Conservation (phyloP, 192 early-diverging fungal species). For the Phlyctochytrium planicorne region DNA sequence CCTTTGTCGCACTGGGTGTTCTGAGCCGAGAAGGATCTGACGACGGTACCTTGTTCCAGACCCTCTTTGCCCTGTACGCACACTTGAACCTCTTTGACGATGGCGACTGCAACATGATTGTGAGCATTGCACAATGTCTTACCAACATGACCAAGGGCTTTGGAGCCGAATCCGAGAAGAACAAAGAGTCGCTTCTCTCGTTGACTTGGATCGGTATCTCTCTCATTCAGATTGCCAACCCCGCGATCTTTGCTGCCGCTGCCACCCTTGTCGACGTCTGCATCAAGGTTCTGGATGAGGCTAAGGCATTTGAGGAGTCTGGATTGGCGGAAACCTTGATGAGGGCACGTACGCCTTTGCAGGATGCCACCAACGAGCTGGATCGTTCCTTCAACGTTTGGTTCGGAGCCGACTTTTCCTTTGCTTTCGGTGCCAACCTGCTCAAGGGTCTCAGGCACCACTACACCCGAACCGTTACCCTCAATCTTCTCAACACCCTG, state of each 20-base stretch:
- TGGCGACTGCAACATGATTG: constrained; percentile 72
- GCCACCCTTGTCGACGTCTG: constrained; percentile 69
- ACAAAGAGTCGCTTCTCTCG: constrained; percentile 23
- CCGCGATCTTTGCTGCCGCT: constrained; percentile 75
- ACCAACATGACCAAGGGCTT: constrained; percentile 84
- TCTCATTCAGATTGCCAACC: constrained; percentile 82
- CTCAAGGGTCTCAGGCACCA: constrained; percentile 81
- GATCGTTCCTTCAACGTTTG: constrained; percentile 75
- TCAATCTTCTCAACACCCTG: constrained; percentile 67
- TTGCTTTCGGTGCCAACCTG: constrained; percentile 77
- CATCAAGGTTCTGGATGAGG: constrained; percentile 71
- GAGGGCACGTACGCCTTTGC: constrained; percentile 67
- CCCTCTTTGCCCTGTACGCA: constrained; percentile 82
- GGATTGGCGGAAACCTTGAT: constrained; percentile 73
- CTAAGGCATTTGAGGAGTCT: constrained; percentile 65
- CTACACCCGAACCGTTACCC: constrained; percentile 70
- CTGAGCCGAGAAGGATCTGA: constrained; percentile 88
- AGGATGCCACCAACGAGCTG: constrained; percentile 67
- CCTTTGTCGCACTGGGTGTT: constrained; percentile 87
- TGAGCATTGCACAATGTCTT: constrained; percentile 85
- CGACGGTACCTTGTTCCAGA: constrained; percentile 92
- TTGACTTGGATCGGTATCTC: constrained; percentile 92
- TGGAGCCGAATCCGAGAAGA: constrained; percentile 37
- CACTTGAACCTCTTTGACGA: constrained; percentile 85
- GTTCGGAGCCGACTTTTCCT: constrained; percentile 85